Evolutionary conservation across 257 asterid genomes (phyloP).

Genomic region (Solanum paucissectum): DNA sequence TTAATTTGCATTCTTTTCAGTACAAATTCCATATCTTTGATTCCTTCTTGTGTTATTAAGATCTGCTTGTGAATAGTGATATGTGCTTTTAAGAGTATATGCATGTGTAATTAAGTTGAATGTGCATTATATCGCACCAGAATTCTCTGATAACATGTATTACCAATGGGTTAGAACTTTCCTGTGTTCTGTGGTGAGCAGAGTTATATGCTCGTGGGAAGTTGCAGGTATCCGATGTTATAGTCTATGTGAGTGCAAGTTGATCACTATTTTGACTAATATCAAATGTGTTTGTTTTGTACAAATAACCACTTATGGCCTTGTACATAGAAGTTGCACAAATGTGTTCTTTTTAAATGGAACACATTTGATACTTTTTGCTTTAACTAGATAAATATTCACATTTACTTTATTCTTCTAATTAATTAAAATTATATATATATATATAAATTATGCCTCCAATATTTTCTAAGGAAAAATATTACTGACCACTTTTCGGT

Average conservation of each 20-base stretch:
- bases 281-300: neutral
- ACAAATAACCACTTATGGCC: neutral
- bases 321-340: neutral
- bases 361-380: too few species aligned
- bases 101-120: neutral
- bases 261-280: neutral
- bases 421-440: too few species aligned
- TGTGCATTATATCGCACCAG: neutral
- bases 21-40: neutral
- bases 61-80: neutral
- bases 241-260: neutral
- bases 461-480: too few species aligned
- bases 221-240: neutral
- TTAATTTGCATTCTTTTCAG: neutral
- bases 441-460: too few species aligned
- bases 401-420: too few species aligned
- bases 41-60: neutral
- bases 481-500: too few species aligned
- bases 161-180: neutral
- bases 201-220: neutral
- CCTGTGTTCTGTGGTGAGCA: neutral
- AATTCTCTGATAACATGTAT: neutral
- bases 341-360: neutral
- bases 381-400: too few species aligned
- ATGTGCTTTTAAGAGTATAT: neutral